Percentiles rank a stretch among this genome's conserved stretches.
These are phyloP conservation scores for Neurospora cerealis DNA, from an alignment of 495 filamentous ascomycete species.

Conservation along the genomic window DNA sequence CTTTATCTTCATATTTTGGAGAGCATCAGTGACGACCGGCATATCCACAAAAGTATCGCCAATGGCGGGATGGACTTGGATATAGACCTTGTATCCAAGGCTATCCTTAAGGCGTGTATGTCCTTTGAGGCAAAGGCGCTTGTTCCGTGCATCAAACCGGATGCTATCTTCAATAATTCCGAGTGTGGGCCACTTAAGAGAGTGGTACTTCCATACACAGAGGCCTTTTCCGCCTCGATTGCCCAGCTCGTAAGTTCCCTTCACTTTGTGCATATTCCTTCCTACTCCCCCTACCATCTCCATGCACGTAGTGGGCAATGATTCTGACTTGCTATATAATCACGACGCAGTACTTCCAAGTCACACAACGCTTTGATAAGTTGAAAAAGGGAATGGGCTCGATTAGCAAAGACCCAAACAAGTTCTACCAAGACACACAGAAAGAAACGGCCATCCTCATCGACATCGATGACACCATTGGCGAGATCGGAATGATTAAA, in stretches of 20 bases:
- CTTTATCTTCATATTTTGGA: conserved; percentile 1
- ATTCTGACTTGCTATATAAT: neutral
- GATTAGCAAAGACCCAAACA: conserved; percentile 5
- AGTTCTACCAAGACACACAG: conserved; percentile 4
- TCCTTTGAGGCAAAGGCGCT: conserved; percentile 4
- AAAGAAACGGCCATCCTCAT: conserved; percentile 3
- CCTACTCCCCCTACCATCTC: too few species aligned
- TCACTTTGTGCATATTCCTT: neutral
- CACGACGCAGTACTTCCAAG: conserved; percentile 2
- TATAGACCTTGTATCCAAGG: neutral
- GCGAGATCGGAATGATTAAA: conserved; percentile 7
- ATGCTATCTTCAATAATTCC: too few species aligned
- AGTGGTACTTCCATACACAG: neutral
- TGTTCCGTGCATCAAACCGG: neutral
- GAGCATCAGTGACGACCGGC: neutral
- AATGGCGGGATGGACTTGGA: neutral
- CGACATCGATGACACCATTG: conserved; percentile 3
- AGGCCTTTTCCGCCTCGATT: conserved; percentile 3
- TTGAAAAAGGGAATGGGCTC: conserved; percentile 3
- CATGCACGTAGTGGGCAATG: too few species aligned
- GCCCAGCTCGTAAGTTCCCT: neutral
- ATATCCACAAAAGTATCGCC: neutral
- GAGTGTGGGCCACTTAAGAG: too few species aligned
- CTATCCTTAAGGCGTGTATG: neutral
- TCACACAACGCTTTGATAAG: conserved; percentile 1